Conservation (phyloP, 805 yeast genomes). For the Crinitomyces ghanaensis region DNA sequence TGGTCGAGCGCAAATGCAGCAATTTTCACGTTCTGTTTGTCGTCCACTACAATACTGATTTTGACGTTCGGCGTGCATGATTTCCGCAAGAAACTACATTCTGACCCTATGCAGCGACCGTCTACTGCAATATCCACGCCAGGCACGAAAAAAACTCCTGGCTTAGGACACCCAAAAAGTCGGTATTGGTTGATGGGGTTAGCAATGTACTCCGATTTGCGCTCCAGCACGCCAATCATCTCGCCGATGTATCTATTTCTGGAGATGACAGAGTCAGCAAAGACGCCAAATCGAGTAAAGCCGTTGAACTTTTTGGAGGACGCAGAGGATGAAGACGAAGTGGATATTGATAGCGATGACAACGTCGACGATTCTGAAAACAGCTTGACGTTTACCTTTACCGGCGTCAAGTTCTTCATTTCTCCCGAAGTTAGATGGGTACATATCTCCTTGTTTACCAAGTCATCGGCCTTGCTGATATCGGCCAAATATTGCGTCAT, state of each 20-base stretch:
- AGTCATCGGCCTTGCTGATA: too few relatives aligned
- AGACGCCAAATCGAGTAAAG: conserved; percentile 56
- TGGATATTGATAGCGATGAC: too few relatives aligned
- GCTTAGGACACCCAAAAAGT: conserved; percentile 57
- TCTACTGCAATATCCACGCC: conserved; percentile 61
- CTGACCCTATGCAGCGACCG: conserved; percentile 69
- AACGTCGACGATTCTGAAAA: conserved; percentile 49
- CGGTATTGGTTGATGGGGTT: conserved; percentile 70
- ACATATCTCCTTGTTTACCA: too few relatives aligned
- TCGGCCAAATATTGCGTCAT: too few relatives aligned
- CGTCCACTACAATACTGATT: conserved; percentile 34
- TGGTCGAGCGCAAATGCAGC: conserved; percentile 44
- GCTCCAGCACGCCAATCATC: conserved; percentile 61
- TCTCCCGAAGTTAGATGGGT: too few relatives aligned
- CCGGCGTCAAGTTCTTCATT: conserved; percentile 16
- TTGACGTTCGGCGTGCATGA: conserved; percentile 70
- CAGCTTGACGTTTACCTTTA: conserved; percentile 38
- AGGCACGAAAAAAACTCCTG: conserved; percentile 42
- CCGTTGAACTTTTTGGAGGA: conserved; percentile 52
- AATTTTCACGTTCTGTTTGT: conserved; percentile 34
- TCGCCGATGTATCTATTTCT: conserved; percentile 45
- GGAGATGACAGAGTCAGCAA: conserved; percentile 31
- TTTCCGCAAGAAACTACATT: conserved; percentile 61
- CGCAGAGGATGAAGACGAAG: too few relatives aligned
- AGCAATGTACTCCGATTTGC: conserved; percentile 47